Percentiles rank a stretch among this genome's conserved stretches.
phyloP scores from a whole-genome alignment of 495 filamentous ascomycete genomes.

The Neurospora terricola region DNA sequence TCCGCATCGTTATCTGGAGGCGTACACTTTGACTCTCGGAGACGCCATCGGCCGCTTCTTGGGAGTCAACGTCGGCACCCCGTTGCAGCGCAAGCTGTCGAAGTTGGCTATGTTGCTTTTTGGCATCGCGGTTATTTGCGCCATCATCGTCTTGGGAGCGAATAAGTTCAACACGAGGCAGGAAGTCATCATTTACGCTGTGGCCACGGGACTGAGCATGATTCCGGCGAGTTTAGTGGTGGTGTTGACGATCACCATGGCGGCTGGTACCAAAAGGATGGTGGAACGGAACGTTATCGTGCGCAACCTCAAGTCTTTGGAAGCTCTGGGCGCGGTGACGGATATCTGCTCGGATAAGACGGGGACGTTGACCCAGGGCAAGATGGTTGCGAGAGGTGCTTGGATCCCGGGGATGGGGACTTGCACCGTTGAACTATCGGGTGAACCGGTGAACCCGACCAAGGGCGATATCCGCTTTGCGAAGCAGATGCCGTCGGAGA shows the following conservation, averaged over 20 bases:
- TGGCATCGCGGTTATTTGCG: conserved; percentile 59
- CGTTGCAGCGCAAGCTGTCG: conserved; percentile 67
- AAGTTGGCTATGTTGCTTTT: conserved; percentile 70
- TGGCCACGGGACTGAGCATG: conserved; percentile 59
- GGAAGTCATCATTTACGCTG: conserved; percentile 76
- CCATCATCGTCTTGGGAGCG: conserved; percentile 71
- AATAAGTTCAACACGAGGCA: conserved; percentile 61
- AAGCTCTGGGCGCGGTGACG: conserved; percentile 74
- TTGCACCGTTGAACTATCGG: conserved; percentile 45
- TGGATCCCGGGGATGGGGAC: conserved; percentile 61
- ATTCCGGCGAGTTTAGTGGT: conserved; percentile 62
- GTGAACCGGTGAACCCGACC: conserved; percentile 36
- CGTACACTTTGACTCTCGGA: conserved; percentile 53
- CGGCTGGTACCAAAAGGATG: conserved; percentile 71
- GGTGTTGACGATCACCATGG: conserved; percentile 65
- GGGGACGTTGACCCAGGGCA: conserved; percentile 66
- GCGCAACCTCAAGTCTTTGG: conserved; percentile 59
- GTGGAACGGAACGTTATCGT: conserved; percentile 69
- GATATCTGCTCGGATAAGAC: conserved; percentile 88
- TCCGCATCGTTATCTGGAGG: conserved; percentile 58
- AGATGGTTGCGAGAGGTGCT: conserved; percentile 66
- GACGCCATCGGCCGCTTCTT: conserved; percentile 62
- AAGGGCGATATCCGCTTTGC: conserved; percentile 17
- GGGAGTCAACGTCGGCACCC: conserved; percentile 65
- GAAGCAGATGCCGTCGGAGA: conserved; percentile 15